Percentiles rank a stretch among this genome's conserved stretches.
These are phyloP conservation scores for Pinus tabuliformis DNA, from an alignment of 75 land plant species.

Conservation along the genomic window DNA sequence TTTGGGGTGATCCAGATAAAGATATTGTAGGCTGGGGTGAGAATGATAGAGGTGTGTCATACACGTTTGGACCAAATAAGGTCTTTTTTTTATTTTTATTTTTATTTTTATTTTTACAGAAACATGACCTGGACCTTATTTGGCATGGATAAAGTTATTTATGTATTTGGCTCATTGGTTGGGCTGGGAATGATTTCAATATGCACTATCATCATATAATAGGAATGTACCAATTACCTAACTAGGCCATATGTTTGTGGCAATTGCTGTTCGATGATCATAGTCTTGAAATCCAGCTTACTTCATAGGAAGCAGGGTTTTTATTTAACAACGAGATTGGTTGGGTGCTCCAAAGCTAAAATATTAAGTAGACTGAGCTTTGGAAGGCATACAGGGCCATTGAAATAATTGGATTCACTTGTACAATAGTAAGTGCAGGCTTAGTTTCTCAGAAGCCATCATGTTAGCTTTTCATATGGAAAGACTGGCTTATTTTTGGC, in stretches of 20 bases:
- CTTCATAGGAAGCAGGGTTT: not conserved
- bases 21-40: too few relatives aligned
- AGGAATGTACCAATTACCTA: too few relatives aligned
- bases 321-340: not conserved
- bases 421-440: not conserved
- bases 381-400: not conserved
- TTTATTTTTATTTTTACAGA: too few relatives aligned
- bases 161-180: too few relatives aligned
- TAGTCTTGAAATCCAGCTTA: not conserved
- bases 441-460: not conserved
- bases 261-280: not conserved
- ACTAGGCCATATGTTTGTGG: not conserved
- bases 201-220: too few relatives aligned
- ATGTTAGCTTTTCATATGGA: not conserved
- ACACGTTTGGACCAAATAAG: too few relatives aligned
- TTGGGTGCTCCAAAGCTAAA: not conserved
- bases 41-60: too few relatives aligned
- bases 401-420: constrained; percentile 7
- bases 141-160: too few relatives aligned
- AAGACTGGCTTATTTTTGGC: not conserved
- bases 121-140: too few relatives aligned
- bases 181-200: too few relatives aligned
- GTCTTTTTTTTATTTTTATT: too few relatives aligned
- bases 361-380: not conserved
- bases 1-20: too few relatives aligned